Conservation (phyloP, 495 filamentous ascomycete species). For the Aspergillus campestris region DNA sequence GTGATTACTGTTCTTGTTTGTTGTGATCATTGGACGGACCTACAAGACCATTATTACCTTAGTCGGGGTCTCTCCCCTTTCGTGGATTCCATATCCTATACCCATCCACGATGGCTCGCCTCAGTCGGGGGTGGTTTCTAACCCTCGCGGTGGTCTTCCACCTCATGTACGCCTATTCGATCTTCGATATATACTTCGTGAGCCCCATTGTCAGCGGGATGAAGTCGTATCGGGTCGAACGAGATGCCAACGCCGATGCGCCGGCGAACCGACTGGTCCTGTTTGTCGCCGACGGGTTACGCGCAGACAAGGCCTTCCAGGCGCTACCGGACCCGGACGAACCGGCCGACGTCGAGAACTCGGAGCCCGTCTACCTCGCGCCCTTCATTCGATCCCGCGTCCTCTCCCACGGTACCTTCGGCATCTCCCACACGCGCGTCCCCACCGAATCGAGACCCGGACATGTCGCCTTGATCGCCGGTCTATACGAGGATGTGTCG, state of each 20-base stretch:
- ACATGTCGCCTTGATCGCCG: constrained; percentile 96
- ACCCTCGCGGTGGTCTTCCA: constrained; percentile 90
- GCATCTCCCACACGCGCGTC: constrained; percentile 94
- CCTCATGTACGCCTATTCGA: constrained; percentile 88
- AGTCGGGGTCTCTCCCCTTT: background rate
- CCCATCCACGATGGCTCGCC: constrained; percentile 53
- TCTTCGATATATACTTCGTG: constrained; percentile 99
- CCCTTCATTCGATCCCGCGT: constrained; percentile 89
- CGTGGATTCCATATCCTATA: no score
- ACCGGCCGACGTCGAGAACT: constrained; percentile 33
- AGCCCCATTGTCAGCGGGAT: constrained; percentile 97
- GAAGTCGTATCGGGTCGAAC: constrained; percentile 65
- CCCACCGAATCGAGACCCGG: constrained; percentile 96
- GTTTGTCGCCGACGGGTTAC: constrained; percentile 94
- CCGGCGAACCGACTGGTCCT: constrained; percentile 88
- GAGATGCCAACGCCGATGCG: constrained; percentile 50
- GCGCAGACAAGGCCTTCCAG: constrained; percentile 97
- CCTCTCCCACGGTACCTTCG: constrained; percentile 89
- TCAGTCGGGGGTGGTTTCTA: constrained; percentile 81
- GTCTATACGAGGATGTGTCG: constrained; percentile 96
- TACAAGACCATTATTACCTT: constrained; percentile 4
- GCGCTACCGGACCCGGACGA: constrained; percentile 77
- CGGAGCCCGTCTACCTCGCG: constrained; percentile 67
- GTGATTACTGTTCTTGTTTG: constrained; percentile 3
- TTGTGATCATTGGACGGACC: constrained; percentile 1